Evolutionary conservation across 768 basidiomycete genomes (phyloP).

Genomic region (Rhizopogon vinicolor): DNA sequence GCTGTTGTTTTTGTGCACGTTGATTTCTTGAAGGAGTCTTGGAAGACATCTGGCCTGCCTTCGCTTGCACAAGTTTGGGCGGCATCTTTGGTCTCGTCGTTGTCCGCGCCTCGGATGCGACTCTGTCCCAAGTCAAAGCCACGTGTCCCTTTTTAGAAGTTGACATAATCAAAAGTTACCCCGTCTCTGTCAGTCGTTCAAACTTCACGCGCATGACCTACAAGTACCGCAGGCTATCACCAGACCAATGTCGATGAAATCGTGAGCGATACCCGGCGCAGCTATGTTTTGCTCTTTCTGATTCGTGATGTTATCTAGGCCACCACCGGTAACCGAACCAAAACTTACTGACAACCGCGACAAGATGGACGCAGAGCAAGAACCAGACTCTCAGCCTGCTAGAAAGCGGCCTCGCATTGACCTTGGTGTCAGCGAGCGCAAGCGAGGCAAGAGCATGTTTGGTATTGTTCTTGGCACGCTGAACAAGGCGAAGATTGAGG

Average conservation of each 20-base stretch:
- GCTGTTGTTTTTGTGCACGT: slow-evolving; percentile 10
- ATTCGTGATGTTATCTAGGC: background rate
- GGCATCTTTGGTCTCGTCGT: slow-evolving; percentile 11
- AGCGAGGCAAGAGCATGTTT: slow-evolving; percentile 87
- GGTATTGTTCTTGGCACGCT: slow-evolving; percentile 79
- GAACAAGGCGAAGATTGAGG: slow-evolving; percentile 84
- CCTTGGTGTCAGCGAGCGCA: slow-evolving; percentile 62
- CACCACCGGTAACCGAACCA: slow-evolving; percentile 3
- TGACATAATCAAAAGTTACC: background rate
- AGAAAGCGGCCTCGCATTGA: slow-evolving; percentile 76
- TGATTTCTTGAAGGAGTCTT: slow-evolving; percentile 3
- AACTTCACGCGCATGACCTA: background rate
- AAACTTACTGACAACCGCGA: slow-evolving; percentile 24
- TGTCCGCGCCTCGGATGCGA: background rate
- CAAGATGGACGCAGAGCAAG: slow-evolving; percentile 32
- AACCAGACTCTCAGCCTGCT: slow-evolving; percentile 40
- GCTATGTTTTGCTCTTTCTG: background rate
- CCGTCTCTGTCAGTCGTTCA: background rate
- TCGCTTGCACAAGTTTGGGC: slow-evolving; percentile 7
- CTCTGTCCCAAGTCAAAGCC: background rate
- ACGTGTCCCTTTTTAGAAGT: slow-evolving; percentile 1
- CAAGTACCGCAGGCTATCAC: no score
- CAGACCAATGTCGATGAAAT: background rate
- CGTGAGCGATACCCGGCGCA: background rate
- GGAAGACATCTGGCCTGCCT: background rate